Percentiles rank a stretch among this genome's conserved stretches.
Evolutionary conservation across 495 filamentous ascomycete genomes (phyloP).

Genomic region (Xylaria telfairii): DNA sequence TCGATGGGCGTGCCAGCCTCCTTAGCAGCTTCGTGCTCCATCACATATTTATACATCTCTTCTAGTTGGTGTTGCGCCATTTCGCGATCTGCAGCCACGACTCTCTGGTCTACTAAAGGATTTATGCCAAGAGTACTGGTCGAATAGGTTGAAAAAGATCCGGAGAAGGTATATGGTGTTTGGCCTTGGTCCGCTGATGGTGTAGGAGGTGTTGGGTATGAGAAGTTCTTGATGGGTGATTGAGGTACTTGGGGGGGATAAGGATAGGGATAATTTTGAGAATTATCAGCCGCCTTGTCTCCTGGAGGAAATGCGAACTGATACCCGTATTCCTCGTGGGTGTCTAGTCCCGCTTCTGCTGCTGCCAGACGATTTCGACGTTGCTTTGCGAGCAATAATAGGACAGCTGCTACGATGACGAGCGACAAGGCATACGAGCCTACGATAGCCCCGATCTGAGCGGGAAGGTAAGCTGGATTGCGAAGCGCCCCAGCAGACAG

Average conservation of each 20-base stretch:
- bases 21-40: slow-evolving; percentile 84
- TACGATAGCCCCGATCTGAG: slow-evolving; percentile 78
- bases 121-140: slow-evolving; percentile 49
- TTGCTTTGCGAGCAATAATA: slow-evolving; percentile 59
- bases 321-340: slow-evolving; percentile 32
- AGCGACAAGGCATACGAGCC: slow-evolving; percentile 79
- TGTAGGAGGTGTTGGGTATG: slow-evolving; percentile 51
- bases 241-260: slow-evolving; percentile 37
- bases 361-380: slow-evolving; percentile 49
- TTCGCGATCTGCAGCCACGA: slow-evolving; percentile 74
- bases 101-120: slow-evolving; percentile 69
- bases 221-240: slow-evolving; percentile 54
- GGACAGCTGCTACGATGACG: slow-evolving; percentile 66
- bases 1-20: slow-evolving; percentile 48
- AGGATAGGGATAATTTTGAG: slow-evolving; percentile 31
- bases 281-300: slow-evolving; percentile 22
- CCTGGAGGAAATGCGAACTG: slow-evolving; percentile 46
- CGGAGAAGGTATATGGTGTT: slow-evolving; percentile 57
- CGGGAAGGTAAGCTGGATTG: slow-evolving; percentile 68
- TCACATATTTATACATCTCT: slow-evolving; percentile 86
- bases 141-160: slow-evolving; percentile 46
- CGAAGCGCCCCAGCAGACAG: slow-evolving; percentile 59
- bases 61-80: slow-evolving; percentile 82
- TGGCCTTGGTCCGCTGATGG: slow-evolving; percentile 51
- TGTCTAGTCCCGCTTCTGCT: slow-evolving; percentile 37